Base-by-base conservation (phyloP, 768 basidiomycete species). In the Phylloporus sp. region DNA sequence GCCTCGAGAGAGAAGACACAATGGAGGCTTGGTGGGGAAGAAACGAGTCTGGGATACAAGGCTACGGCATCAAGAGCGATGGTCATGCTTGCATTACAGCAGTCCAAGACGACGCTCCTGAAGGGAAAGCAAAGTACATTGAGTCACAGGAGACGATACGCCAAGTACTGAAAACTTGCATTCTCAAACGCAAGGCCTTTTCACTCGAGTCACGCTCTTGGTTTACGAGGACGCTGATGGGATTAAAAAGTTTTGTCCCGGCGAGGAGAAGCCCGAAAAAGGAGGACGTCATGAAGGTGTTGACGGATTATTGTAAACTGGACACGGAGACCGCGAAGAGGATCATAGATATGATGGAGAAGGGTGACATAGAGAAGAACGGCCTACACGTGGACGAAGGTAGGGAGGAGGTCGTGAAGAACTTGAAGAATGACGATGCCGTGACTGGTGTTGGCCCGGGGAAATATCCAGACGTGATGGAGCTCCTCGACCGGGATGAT, bases 21-120 rank as follows among this genome's bases (percentile, higher is more conserved):
- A 67, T 71, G 70, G 70, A 71, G 40, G 43, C 53, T 18, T 71
- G 71, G 70, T 71, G 70, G 71, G 15, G 0, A 24, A 55, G 61
- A 36, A 71, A 72, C 49, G 27, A 60, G 36, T 27, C 16, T 0
- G 45, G 51, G 16, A 62, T 71, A 23, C 28, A 36, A 3, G 40
- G 42, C 27, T 57, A 60, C 22, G 62, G 60, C 5, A 65, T 71
- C 50, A 45, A 44, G 27, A 64, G 61, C 47, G n/a, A 43, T 16
- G 69, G 58, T 12, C 66, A 70, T n/a, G 71, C 67, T 8, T 71
- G 70, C 22, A 52, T 66, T n/a, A 68, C 65, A 2, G 56, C 65
- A 13, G 65, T 67, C 23, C 52, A 46, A 29, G 63, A 63, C n/a
- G 60, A 62, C 20, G 49, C 51, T 12, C 51, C 50, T 2, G 58